phyloP scores from a whole-genome alignment of 2,329 filamentous ascomycete species.

The Amphichorda felina region DNA sequence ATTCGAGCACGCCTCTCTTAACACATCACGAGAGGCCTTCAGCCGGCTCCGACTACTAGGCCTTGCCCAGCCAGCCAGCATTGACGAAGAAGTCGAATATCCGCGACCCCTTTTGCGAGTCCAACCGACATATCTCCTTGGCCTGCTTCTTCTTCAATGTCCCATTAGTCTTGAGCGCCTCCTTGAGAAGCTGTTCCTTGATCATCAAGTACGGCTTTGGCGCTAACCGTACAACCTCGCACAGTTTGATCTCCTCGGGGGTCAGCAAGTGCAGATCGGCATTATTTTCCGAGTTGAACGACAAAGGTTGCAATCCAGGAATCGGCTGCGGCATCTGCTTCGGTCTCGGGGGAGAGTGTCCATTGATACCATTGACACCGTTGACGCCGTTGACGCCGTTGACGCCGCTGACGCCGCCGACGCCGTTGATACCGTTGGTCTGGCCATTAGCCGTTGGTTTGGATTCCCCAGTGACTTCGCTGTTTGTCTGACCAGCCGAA shows the following conservation, averaged over 20 bases:
- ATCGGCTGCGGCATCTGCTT: conserved; percentile 44
- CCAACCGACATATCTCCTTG: conserved; percentile 72
- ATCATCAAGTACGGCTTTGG: conserved; percentile 93
- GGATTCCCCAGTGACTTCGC: conserved; percentile 32
- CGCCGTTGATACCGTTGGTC: conserved; percentile 25
- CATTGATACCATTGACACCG: conserved; percentile 24
- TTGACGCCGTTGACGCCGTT: conserved; percentile 36
- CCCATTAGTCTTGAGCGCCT: conserved; percentile 82
- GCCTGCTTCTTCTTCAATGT: conserved; percentile 89
- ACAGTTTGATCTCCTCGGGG: conserved; percentile 74
- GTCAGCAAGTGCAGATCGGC: conserved; percentile 79
- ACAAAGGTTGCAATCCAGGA: conserved; percentile 50
- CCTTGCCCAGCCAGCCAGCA: conserved; percentile 83
- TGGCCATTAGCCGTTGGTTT: conserved; percentile 43
- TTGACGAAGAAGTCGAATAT: conserved; percentile 95
- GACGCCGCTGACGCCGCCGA: conserved; percentile 24
- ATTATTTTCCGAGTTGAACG: conserved; percentile 62
- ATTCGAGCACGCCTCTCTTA: too few relatives aligned
- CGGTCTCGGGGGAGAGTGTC: conserved; percentile 25
- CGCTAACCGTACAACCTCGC: conserved; percentile 70
- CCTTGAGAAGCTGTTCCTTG: conserved; percentile 84
- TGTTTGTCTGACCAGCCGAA: conserved; percentile 20
- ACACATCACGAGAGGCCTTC: too few relatives aligned
- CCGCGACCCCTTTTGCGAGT: conserved; percentile 71
- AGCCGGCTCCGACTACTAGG: conserved; percentile 16